Conservation (phyloP, 1,139 yeast species). For the Yamadazyma songkhlaensis region DNA sequence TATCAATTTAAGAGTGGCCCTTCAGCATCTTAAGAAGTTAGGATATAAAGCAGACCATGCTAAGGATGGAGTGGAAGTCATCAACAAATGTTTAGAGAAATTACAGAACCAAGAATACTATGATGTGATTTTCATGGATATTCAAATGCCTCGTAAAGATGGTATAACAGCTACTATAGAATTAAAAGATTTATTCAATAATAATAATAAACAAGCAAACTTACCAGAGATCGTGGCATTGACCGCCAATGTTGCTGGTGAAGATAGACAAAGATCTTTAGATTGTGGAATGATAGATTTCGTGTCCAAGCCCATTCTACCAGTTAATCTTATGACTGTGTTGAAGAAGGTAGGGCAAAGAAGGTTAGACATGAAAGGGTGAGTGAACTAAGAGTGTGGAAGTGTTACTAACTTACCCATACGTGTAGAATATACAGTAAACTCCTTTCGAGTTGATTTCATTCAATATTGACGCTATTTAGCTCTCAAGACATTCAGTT, state of each 20-base stretch:
- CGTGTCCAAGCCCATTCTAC: slow-evolving; percentile 54
- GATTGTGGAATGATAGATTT: slow-evolving; percentile 56
- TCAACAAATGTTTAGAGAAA: slow-evolving; percentile 33
- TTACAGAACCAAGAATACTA: slow-evolving; percentile 34
- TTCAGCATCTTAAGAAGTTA: slow-evolving; percentile 48
- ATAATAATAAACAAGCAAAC: slow-evolving; percentile 23
- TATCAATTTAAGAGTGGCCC: slow-evolving; percentile 49
- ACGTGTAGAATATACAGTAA: too few relatives aligned
- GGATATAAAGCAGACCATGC: slow-evolving; percentile 58
- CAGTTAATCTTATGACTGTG: slow-evolving; percentile 40
- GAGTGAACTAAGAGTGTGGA: too few relatives aligned
- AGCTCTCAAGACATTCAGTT: too few relatives aligned
- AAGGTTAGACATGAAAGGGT: too few relatives aligned
- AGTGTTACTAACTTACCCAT: too few relatives aligned
- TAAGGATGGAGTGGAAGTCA: slow-evolving; percentile 51
- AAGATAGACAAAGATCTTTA: slow-evolving; percentile 47
- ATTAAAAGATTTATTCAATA: slow-evolving; percentile 21
- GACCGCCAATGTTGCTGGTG: slow-evolving; percentile 59
- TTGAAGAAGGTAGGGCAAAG: slow-evolving; percentile 15
- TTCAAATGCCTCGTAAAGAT: slow-evolving; percentile 55
- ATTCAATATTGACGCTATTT: too few relatives aligned
- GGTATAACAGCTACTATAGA: slow-evolving; percentile 48
- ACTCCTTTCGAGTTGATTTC: too few relatives aligned
- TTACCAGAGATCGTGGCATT: slow-evolving; percentile 49
- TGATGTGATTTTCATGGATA: slow-evolving; percentile 53